A percentile compares a stretch with the other conserved stretches of the same genome.
These are phyloP conservation scores for Lagenidium giganteum DNA, from an alignment of 352 stramenopile species.

Conservation along the genomic window DNA sequence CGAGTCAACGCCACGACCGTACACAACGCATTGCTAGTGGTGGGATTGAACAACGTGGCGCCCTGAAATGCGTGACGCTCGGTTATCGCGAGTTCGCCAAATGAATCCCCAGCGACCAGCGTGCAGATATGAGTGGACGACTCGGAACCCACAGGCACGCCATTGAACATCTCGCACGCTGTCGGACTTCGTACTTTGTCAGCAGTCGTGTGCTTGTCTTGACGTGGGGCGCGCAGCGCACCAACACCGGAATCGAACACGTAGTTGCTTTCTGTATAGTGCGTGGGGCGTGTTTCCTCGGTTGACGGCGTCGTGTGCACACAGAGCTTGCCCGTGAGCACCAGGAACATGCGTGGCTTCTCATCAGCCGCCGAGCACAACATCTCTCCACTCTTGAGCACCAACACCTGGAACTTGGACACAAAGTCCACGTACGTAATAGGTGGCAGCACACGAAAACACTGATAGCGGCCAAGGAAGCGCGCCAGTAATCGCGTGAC, in stretches of 20 bases:
- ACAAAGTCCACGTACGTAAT: constrained; percentile 23
- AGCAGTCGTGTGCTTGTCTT: neutral
- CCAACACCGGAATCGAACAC: constrained; percentile 3
- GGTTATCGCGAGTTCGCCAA: constrained; percentile 24
- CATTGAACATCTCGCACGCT: no score
- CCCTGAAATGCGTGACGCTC: constrained; percentile 13
- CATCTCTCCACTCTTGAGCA: constrained; percentile 24
- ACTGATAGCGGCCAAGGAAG: constrained; percentile 34
- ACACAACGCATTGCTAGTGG: constrained; percentile 3
- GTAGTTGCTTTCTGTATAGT: constrained; percentile 1
- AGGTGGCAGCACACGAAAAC: constrained; percentile 28
- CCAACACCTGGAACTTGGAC: constrained; percentile 21
- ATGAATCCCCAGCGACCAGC: constrained; percentile 26
- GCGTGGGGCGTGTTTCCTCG: constrained; percentile 14
- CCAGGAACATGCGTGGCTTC: constrained; percentile 23
- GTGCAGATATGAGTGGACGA: constrained; percentile 25
- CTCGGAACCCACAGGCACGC: no score
- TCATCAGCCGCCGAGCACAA: constrained; percentile 13
- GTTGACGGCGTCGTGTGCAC: constrained; percentile 16
- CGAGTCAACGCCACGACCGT: constrained; percentile 21
- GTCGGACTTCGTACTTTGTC: neutral
- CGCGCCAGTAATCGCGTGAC: constrained; percentile 16
- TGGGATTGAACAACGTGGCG: constrained; percentile 26
- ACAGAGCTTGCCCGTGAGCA: constrained; percentile 34
- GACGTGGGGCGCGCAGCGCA: no score